These are phyloP conservation scores for Ajuga reptans DNA, from an alignment of 305 asterid species.

Conservation along the genomic window DNA sequence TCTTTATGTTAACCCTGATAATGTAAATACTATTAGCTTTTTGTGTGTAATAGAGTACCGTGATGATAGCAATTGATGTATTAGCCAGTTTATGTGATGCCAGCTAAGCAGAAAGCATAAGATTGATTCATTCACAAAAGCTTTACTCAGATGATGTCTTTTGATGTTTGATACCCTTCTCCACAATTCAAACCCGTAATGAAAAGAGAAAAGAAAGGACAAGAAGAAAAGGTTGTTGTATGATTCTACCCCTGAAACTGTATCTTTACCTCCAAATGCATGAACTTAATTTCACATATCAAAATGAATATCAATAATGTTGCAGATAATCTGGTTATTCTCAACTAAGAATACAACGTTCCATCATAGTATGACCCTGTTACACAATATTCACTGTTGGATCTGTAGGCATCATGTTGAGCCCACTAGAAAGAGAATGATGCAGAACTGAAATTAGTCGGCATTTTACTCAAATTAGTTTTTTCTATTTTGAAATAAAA, in stretches of 20 bases:
- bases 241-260: background rate
- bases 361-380: no score
- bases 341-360: no score
- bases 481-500: background rate
- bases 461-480: background rate
- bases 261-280: background rate
- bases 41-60: background rate
- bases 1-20: conserved; percentile 30
- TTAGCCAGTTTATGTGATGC: background rate
- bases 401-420: no score
- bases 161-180: background rate
- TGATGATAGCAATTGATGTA: background rate
- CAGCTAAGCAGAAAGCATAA: background rate
- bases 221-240: background rate
- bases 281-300: no score
- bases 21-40: conserved; percentile 13
- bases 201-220: background rate
- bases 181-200: background rate
- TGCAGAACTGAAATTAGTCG: background rate
- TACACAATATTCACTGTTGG: no score
- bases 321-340: no score
- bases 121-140: background rate
- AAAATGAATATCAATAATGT: no score
- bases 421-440: background rate
- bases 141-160: background rate